Percentiles rank a stretch among this genome's conserved stretches.
Conservation (phyloP, 345 rosid species). For the Hevea brasiliensis region DNA sequence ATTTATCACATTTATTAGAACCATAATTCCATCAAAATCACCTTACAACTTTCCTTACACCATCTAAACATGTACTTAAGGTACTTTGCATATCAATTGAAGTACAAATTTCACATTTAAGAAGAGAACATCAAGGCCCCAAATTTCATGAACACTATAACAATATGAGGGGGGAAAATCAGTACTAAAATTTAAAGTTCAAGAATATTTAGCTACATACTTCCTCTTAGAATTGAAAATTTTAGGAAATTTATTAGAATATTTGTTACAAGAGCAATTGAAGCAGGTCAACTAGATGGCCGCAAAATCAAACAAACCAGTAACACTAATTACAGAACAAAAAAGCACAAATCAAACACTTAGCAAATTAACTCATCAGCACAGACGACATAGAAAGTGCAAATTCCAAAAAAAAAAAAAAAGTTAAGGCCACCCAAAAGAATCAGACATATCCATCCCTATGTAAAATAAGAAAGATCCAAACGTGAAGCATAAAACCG, state of each 20-base stretch:
- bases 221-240: not conserved
- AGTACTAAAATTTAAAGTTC: not conserved
- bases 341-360: not conserved
- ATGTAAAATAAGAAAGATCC: not conserved
- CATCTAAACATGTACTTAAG: not conserved
- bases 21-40: not conserved
- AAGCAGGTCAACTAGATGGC: not conserved
- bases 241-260: not conserved
- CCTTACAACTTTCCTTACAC: not conserved
- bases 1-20: not conserved
- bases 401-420: slow-evolving; percentile 8
- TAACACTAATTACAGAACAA: not conserved
- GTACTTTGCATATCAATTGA: not conserved
- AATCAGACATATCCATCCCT: not conserved
- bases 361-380: not conserved
- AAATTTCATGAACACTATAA: not conserved
- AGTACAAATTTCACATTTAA: not conserved
- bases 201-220: not conserved
- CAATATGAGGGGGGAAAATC: not conserved
- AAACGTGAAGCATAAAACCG: not conserved
- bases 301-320: not conserved
- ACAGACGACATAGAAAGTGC: not conserved
- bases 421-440: not conserved
- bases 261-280: not conserved
- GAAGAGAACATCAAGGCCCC: not conserved